Evolutionary conservation across 2,329 filamentous ascomycete species (phyloP), one percentile per base, ranked within the genome.

Genomic region (Hypoxylon sp.): DNA sequence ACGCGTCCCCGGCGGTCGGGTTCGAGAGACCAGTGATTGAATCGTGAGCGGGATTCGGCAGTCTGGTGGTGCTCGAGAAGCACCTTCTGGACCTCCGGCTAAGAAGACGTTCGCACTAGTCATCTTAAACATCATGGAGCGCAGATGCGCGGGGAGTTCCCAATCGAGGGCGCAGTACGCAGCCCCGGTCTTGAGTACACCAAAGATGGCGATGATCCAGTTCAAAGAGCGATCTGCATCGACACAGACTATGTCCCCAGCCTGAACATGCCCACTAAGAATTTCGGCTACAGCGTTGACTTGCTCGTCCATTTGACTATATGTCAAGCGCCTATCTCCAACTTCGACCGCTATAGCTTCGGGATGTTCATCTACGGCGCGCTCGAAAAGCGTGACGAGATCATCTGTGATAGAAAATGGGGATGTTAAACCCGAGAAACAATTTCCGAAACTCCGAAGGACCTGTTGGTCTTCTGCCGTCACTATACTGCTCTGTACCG

Each of bases 241-340:
- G 10, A 48, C 46, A 22, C 46, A 48, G 24, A 48, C 19, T 13
- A 48, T 22, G 10, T 48, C 46, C 13, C 46, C 46, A 24, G 46
- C 17, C 10, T 29, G 10, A 22, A 48, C 14, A 13, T 19, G 19
- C 3, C 10, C 10, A 4, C 13, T 11, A n/a, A 47, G 19, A 4
- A n/a, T 4, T 47, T 47, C 13, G 10, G 44, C n/a, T 47, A 47
- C 19, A 11, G 10, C 10, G 19, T 14, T 19, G 3, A 9, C 14
- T 17, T 47, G 44, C 44, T 19, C 19, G 19, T 47, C 13, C n/a
- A 47, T 11, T 17, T 47, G 10, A 24, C 44, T 17, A 47, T 47
- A 47, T 9, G n/a, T 47, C 19, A 47, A 11, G 10, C 14, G 3
- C 4, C 3, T 14, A 47, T 14, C n/a, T 4, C 44, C n/a, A 8